Conservation (phyloP, 1,284 basidiomycete species). For the Austroboletus niveus region DNA sequence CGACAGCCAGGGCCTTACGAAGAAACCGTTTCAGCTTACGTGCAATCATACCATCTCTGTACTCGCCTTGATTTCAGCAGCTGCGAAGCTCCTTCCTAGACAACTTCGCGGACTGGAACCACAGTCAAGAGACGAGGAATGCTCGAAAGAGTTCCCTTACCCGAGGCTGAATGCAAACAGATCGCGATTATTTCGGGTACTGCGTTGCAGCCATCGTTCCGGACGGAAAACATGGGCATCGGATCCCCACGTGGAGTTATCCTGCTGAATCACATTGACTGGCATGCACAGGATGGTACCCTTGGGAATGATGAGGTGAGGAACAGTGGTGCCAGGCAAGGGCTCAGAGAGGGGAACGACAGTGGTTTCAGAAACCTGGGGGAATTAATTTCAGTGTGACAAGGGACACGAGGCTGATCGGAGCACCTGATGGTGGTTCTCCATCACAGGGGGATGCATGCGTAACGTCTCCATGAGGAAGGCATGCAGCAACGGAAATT, state of each 20-base stretch:
- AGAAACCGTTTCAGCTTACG: slow-evolving; percentile 3
- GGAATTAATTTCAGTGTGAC: not conserved
- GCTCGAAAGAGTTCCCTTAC: slow-evolving; percentile 30
- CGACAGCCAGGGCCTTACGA: slow-evolving; percentile 43
- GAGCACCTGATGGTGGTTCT: slow-evolving; percentile 57
- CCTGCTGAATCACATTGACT: slow-evolving; percentile 55
- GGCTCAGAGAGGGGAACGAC: slow-evolving; percentile 49
- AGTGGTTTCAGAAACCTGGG: slow-evolving; percentile 47
- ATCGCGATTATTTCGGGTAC: slow-evolving; percentile 36
- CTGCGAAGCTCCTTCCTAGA: slow-evolving; percentile 53
- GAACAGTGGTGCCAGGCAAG: slow-evolving; percentile 41
- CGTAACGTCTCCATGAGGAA: slow-evolving; percentile 57
- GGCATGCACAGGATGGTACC: slow-evolving; percentile 54
- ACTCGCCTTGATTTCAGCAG: slow-evolving; percentile 53
- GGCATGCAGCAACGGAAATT: slow-evolving; percentile 52
- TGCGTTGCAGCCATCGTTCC: slow-evolving; percentile 52
- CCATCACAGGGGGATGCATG: slow-evolving; percentile 55
- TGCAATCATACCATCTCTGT: not conserved
- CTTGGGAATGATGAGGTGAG: slow-evolving; percentile 48
- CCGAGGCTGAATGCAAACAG: slow-evolving; percentile 57
- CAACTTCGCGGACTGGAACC: slow-evolving; percentile 51
- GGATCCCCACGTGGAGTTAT: slow-evolving; percentile 52
- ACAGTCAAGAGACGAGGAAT: slow-evolving; percentile 5
- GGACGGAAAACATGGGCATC: slow-evolving; percentile 58
- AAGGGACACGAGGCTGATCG: not conserved